These are phyloP conservation scores for Linum lewisii DNA, from an alignment of 345 rosid genomes.

Conservation along the genomic window DNA sequence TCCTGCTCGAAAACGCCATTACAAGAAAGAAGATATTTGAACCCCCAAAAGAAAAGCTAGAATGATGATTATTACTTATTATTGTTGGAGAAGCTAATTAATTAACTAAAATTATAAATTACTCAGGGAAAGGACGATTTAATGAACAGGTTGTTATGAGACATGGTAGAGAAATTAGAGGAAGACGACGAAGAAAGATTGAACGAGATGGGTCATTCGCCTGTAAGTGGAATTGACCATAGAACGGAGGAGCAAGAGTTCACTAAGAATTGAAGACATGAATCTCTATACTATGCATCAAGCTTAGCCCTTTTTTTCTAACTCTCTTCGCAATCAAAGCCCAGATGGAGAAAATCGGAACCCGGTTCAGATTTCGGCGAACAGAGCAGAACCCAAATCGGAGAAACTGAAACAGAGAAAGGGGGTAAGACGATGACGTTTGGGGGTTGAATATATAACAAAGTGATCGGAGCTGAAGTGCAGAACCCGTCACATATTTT, in stretches of 20 bases:
- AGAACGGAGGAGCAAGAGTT: conserved; percentile 62
- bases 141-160: conserved; percentile 46
- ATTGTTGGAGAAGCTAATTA: not conserved
- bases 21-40: conserved; percentile 3
- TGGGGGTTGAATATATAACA: too few species aligned
- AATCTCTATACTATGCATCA: conserved; percentile 81
- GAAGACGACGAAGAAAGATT: conserved; percentile 97
- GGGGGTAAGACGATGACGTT: too few species aligned
- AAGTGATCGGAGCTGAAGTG: too few species aligned
- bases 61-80: too few species aligned
- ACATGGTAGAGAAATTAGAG: conserved; percentile 98
- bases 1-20: conserved; percentile 71
- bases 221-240: conserved; percentile 75
- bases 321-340: not conserved
- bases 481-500: too few species aligned
- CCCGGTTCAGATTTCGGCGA: not conserved
- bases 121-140: conserved; percentile 6
- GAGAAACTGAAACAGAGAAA: too few species aligned
- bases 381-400: not conserved
- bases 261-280: conserved; percentile 96
- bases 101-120: not conserved
- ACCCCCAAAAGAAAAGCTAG: too few species aligned
- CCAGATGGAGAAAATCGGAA: not conserved
- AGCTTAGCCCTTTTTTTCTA: conserved; percentile 16
- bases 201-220: conserved; percentile 96